Base-by-base conservation (phyloP, 495 filamentous ascomycete species). In the Tetracladium marchalianum region DNA sequence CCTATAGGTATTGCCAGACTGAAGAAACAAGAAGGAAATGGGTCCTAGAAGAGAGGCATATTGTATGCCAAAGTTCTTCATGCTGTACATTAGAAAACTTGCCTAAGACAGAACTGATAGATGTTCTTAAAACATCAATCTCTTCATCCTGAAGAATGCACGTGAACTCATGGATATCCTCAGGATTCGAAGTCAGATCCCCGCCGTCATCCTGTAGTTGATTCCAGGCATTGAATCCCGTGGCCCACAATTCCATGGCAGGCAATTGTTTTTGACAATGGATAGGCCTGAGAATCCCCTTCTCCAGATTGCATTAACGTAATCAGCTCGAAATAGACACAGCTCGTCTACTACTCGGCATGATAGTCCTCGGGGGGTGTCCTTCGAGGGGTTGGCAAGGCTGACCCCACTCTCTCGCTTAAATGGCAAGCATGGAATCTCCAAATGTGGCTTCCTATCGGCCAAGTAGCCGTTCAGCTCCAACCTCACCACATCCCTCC, bases 191-290 rank as follows among this genome's bases (percentile, higher is more conserved):
- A 1, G 42, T 18, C 0, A 41, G 39, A 31, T 40, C 11, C 11
- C 13, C 38, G 5, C 46, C 39, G 41, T 72, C 71, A 2, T 56
- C 44, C 39, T 27, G 22, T 7, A 75, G 59, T 50, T 75, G 71
- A 35, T 55, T 54, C 66, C 66, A 75, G 36, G 69, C 67, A 52
- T 77, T 77, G 58, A 68, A 66, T 35, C 73, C 73, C n/a, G 66
- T 46, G 41, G 65, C 72, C 42, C 67, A 70, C 11, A 77, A 52
- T 47, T 70, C 62, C 70, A 71, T 72, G 31, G 34, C 31, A 34
- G 13, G 36, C 15, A 27, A 31, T 36, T 15, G 12, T 24, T 11
- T n/a, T 31, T 16, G 18, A 5, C 12, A 24, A 33, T 45, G 33
- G 32, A 24, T 9, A 27, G 7, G 7, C 7, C 22, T 27, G 22